These are phyloP conservation scores for Leersia perrieri DNA, from an alignment of 176 grass and related monocot species.

Conservation along the genomic window DNA sequence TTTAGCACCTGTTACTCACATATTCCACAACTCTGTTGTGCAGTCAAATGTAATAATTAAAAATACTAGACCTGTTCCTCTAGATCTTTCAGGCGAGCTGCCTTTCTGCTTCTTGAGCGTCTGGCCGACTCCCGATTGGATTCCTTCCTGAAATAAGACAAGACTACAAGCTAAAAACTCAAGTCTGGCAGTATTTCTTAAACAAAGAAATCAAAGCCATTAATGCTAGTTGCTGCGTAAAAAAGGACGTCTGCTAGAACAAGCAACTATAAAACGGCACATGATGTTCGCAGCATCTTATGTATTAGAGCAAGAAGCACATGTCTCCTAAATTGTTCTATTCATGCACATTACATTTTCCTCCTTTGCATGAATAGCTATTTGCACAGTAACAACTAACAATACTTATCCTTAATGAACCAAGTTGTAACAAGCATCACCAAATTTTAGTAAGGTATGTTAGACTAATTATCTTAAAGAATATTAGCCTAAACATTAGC, in stretches of 20 bases:
- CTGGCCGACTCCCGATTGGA: slow-evolving; percentile 84
- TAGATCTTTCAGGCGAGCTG: slow-evolving; percentile 71
- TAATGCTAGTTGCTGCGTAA: not conserved
- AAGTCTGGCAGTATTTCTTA: not conserved
- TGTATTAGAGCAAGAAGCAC: not conserved
- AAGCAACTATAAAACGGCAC: not conserved
- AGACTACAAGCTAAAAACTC: not conserved
- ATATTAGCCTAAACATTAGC: too few species aligned
- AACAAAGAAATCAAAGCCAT: not conserved
- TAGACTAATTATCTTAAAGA: not conserved
- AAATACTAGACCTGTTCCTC: slow-evolving; percentile 52
- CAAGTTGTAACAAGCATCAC: not conserved
- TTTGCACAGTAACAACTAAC: not conserved
- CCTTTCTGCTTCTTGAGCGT: slow-evolving; percentile 81
- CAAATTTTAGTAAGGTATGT: not conserved
- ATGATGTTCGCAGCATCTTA: not conserved
- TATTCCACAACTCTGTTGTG: not conserved
- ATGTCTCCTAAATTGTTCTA: not conserved
- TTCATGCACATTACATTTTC: not conserved
- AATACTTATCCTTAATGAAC: not conserved
- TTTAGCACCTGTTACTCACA: not conserved
- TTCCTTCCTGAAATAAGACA: slow-evolving; percentile 52
- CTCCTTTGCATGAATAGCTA: not conserved
- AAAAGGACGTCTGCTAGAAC: not conserved
- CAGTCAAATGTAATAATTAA: not conserved